These are phyloP conservation scores for Flaveria bidentis DNA, from an alignment of 129 eudicot species.

Conservation along the genomic window DNA sequence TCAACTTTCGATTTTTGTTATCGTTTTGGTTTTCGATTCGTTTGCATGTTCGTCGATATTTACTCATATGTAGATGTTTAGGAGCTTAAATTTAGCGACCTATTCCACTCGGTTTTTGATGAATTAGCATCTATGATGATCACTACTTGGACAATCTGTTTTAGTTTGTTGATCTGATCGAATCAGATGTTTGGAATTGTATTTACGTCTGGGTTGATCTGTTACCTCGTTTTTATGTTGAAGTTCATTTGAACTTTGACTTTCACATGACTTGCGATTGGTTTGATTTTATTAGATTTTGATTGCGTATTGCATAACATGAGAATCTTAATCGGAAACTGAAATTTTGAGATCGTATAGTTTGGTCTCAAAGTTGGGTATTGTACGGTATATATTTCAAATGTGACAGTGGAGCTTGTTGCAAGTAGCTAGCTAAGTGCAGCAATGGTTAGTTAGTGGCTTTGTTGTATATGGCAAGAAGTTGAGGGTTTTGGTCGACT, in stretches of 20 bases:
- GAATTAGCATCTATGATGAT: too few relatives aligned
- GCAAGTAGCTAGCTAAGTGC: not conserved
- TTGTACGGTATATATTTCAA: not conserved
- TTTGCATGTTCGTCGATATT: not conserved
- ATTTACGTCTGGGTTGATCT: not conserved
- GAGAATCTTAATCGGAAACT: not conserved
- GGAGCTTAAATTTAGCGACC: not conserved
- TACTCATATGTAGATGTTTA: not conserved
- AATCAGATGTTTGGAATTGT: not conserved
- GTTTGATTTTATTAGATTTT: not conserved
- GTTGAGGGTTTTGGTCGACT: not conserved
- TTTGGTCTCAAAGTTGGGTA: not conserved
- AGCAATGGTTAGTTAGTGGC: not conserved
- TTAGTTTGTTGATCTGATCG: constrained; percentile 2
- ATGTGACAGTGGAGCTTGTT: not conserved
- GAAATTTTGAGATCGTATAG: not conserved
- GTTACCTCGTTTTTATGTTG: not conserved
- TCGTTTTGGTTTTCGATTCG: not conserved
- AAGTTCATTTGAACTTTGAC: not conserved
- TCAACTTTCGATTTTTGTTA: not conserved
- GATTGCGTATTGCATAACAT: not conserved
- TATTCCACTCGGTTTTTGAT: too few relatives aligned
- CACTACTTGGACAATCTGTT: not conserved
- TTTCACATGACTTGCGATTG: not conserved
- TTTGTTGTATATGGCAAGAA: not conserved